phyloP scores from a whole-genome alignment of 1,139 yeast genomes.

The Hyphopichia buzzinii region DNA sequence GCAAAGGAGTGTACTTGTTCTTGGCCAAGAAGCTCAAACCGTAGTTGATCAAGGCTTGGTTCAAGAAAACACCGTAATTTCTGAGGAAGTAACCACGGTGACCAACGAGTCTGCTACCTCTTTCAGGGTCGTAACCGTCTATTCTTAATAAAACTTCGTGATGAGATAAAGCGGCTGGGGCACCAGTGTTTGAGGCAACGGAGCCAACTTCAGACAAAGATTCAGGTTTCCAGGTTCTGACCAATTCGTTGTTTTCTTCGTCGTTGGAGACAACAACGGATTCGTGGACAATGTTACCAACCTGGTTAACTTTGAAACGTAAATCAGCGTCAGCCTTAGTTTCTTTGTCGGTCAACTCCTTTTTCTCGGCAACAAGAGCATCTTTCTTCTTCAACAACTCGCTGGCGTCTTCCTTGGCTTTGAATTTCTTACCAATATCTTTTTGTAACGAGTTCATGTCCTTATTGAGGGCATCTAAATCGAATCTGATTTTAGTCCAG shows the following conservation, averaged over 20 bases:
- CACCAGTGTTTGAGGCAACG: slow-evolving; percentile 70
- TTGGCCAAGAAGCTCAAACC: slow-evolving; percentile 83
- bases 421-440: slow-evolving; percentile 87
- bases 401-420: slow-evolving; percentile 91
- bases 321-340: slow-evolving; percentile 75
- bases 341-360: slow-evolving; percentile 62
- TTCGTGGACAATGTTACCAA: slow-evolving; percentile 93
- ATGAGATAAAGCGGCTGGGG: slow-evolving; percentile 82
- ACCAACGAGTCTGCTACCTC: slow-evolving; percentile 97
- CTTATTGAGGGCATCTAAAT: slow-evolving; percentile 87
- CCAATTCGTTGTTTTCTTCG: slow-evolving; percentile 87
- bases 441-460: slow-evolving; percentile 83
- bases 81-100: slow-evolving; percentile 98
- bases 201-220: slow-evolving; percentile 51
- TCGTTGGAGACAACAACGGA: slow-evolving; percentile 83
- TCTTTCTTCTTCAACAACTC: slow-evolving; percentile 83
- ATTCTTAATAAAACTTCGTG: slow-evolving; percentile 92
- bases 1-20: slow-evolving; percentile 84
- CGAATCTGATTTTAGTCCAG: slow-evolving; percentile 92
- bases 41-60: slow-evolving; percentile 96
- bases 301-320: slow-evolving; percentile 76
- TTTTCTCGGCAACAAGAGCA: slow-evolving; percentile 65
- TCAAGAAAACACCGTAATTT: slow-evolving; percentile 92
- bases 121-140: slow-evolving; percentile 98
- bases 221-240: slow-evolving; percentile 83